These are phyloP conservation scores for Monascus ruber DNA, from an alignment of 2,329 filamentous ascomycete species.

Conservation along the genomic window DNA sequence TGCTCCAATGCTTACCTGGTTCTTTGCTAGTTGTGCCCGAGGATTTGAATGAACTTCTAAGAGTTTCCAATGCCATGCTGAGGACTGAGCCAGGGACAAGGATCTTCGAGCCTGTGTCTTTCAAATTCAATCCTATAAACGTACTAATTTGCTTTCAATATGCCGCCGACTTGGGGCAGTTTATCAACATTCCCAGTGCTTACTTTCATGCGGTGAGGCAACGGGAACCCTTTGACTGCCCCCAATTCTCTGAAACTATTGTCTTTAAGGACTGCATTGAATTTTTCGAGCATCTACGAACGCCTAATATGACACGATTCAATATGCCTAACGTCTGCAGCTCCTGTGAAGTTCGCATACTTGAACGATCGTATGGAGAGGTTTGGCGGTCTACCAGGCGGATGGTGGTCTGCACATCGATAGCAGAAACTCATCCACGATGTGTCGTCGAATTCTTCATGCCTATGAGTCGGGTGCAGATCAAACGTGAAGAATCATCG, in stretches of 20 bases:
- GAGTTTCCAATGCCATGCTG: slow-evolving; percentile 8
- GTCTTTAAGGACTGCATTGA: slow-evolving; percentile 19
- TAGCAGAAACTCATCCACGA: slow-evolving; percentile 12
- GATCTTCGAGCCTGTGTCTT: slow-evolving; percentile 13
- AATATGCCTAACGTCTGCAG: slow-evolving; percentile 12
- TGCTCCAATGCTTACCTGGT: not conserved
- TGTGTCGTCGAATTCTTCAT: slow-evolving; percentile 20
- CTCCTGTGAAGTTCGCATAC: slow-evolving; percentile 20
- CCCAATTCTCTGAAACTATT: slow-evolving; percentile 17
- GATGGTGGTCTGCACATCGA: slow-evolving; percentile 20
- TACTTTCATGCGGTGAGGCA: slow-evolving; percentile 21
- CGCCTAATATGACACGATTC: slow-evolving; percentile 18
- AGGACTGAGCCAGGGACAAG: slow-evolving; percentile 7
- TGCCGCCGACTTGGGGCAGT: slow-evolving; percentile 13
- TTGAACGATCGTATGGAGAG: slow-evolving; percentile 18
- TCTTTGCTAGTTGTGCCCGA: slow-evolving; percentile 8
- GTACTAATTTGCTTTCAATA: slow-evolving; percentile 19
- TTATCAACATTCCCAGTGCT: slow-evolving; percentile 19
- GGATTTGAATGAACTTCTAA: slow-evolving; percentile 12
- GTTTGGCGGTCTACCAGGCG: slow-evolving; percentile 19
- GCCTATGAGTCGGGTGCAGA: slow-evolving; percentile 18
- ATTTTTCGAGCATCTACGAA: slow-evolving; percentile 17
- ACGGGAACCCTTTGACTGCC: slow-evolving; percentile 18
- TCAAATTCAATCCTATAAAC: slow-evolving; percentile 15
- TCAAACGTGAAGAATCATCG: slow-evolving; percentile 12